Evolutionary conservation across 371 early-diverging fungal species (phyloP).

Genomic region (Chytridium lagenaria): DNA sequence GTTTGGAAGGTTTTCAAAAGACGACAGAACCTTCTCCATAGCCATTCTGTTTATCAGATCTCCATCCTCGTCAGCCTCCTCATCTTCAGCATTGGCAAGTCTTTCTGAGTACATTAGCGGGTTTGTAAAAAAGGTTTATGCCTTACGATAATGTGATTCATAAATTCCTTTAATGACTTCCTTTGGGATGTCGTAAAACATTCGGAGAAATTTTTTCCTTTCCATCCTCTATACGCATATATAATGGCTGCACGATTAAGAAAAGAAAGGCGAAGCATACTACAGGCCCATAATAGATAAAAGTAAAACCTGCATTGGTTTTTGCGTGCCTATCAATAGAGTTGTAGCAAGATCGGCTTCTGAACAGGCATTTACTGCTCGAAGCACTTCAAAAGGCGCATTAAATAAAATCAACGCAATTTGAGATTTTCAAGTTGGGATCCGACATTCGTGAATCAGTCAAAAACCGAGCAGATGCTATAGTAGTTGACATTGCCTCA

Average conservation of each 20-base stretch:
- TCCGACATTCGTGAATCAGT: no score
- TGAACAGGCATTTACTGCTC: not conserved
- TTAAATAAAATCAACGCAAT: not conserved
- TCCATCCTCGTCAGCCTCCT: slow-evolving; percentile 14
- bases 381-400: slow-evolving; percentile 8
- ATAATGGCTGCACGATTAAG: slow-evolving; percentile 35
- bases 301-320: slow-evolving; percentile 18
- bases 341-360: slow-evolving; percentile 11
- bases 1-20: not conserved
- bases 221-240: slow-evolving; percentile 28
- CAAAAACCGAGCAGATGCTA: not conserved
- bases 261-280: slow-evolving; percentile 25
- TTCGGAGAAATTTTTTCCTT: slow-evolving; percentile 30
- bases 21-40: slow-evolving; percentile 18
- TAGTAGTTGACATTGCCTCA: not conserved
- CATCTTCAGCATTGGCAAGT: slow-evolving; percentile 25
- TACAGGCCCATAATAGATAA: slow-evolving; percentile 21
- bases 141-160: slow-evolving; percentile 33
- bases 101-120: slow-evolving; percentile 16
- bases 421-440: no score
- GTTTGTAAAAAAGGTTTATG: not conserved
- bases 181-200: slow-evolving; percentile 43
- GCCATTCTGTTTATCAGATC: slow-evolving; percentile 15
- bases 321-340: not conserved
- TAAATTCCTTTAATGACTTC: slow-evolving; percentile 45